phyloP scores from a whole-genome alignment of 2,329 filamentous ascomycete genomes.

The Fusarium brachygibbosum region DNA sequence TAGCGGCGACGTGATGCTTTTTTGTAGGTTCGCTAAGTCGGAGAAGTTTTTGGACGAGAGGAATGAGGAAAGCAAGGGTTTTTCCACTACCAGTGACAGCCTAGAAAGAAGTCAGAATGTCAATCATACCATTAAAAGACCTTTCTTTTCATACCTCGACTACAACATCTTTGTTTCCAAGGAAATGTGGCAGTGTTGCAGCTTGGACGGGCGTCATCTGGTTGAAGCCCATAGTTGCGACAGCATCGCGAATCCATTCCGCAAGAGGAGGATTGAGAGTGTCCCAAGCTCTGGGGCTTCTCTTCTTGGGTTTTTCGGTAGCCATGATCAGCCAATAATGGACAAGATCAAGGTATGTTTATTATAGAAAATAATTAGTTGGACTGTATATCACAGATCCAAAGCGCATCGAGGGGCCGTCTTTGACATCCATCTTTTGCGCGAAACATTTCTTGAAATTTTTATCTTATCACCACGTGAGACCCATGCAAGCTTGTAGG shows the following conservation, averaged over 20 bases:
- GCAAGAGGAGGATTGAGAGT: slow-evolving; percentile 57
- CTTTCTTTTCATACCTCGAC: slow-evolving; percentile 71
- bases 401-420: slow-evolving; percentile 39
- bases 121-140: background rate
- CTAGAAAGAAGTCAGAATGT: slow-evolving; percentile 52
- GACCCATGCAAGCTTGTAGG: background rate
- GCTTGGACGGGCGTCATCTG: slow-evolving; percentile 97
- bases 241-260: slow-evolving; percentile 86
- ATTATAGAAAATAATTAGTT: slow-evolving; percentile 6
- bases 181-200: slow-evolving; percentile 88
- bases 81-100: slow-evolving; percentile 94
- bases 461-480: slow-evolving; percentile 55
- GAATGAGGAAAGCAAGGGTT: slow-evolving; percentile 87
- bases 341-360: background rate
- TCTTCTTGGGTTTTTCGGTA: slow-evolving; percentile 56
- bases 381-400: slow-evolving; percentile 17
- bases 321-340: slow-evolving; percentile 46
- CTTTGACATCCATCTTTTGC: slow-evolving; percentile 28
- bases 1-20: slow-evolving; percentile 89
- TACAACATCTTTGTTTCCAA: slow-evolving; percentile 91
- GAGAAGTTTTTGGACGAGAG: slow-evolving; percentile 84
- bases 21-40: slow-evolving; percentile 85
- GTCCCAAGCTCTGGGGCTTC: slow-evolving; percentile 63
- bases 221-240: slow-evolving; percentile 85
- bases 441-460: slow-evolving; percentile 50